Base-by-base conservation (phyloP, 2,329 filamentous ascomycete species). In the Colletotrichum sojae region DNA sequence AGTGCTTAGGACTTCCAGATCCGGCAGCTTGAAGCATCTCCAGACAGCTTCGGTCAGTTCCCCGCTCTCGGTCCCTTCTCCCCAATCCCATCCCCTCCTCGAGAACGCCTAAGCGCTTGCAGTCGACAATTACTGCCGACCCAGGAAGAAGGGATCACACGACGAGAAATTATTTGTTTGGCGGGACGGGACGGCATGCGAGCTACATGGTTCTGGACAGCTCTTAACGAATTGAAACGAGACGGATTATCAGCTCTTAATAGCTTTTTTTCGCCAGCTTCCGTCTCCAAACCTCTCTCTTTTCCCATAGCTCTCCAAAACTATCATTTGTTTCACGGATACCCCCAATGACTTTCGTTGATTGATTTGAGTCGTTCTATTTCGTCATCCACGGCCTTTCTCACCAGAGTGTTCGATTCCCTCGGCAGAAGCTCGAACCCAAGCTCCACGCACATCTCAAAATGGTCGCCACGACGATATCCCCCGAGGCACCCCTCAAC, bases 391-490 rank as follows among this genome's bases (percentile, higher is more conserved):
- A 10, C 31, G 31, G 31, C 22, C 22, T 25, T 36, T 36, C 31
- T 10, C 31, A 9, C 31, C 22, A 25, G 4, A 25, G 3, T 25
- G 31, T 36, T 36, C 4, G 2, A 36, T 36, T 10, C 10, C 4
- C 9, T 15, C 40, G 40, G 8, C 40, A 15, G 6, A n/a, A 43
- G 40, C 4, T n/a, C 18, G 2, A n/a, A 13, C 12, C 9, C 46
- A 12, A n/a, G 25, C n/a, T 20, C 2, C 31, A 36, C 39, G 1
- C 18, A 31, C 3, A 52, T 2, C 8, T 25, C 53, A 40, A 46
- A 3, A 68, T 63, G 54, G 59, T 63, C 20, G 55, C 59, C 39
- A 15, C 54, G n/a, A 64, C 64, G 16, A 54, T 60, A 49, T 40
- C 59, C 49, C 12, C 55, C 5, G 59, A 60, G 22, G 39, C 54